These are phyloP conservation scores for Eragrostis curvula DNA, from an alignment of 176 grass and related monocot species.

Conservation along the genomic window DNA sequence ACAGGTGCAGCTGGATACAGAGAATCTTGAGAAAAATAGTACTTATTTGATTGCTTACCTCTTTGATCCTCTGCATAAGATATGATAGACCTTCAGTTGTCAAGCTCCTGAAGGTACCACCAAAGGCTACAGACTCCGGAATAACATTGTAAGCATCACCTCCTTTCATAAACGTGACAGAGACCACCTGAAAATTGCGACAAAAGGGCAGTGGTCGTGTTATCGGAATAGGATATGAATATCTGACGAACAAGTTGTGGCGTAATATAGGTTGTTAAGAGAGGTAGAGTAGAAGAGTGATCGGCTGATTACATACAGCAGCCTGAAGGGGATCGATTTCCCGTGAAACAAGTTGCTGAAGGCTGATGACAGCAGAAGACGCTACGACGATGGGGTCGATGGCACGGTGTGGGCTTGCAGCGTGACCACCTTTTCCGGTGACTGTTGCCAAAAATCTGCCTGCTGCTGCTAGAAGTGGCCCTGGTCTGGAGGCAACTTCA, in stretches of 20 bases:
- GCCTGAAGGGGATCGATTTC: constrained; percentile 67
- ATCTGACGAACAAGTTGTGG: neutral
- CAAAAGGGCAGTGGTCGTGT: neutral
- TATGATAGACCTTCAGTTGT: constrained; percentile 61
- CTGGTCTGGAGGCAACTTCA: constrained; percentile 42
- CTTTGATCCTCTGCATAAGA: constrained; percentile 61
- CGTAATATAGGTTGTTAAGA: neutral
- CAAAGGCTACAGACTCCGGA: constrained; percentile 59
- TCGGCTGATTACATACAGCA: constrained; percentile 40
- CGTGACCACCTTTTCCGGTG: constrained; percentile 43
- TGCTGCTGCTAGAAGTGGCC: constrained; percentile 44
- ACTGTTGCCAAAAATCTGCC: constrained; percentile 43
- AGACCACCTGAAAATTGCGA: constrained; percentile 55
- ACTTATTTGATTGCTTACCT: constrained; percentile 47
- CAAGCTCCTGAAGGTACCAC: constrained; percentile 70
- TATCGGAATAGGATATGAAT: neutral
- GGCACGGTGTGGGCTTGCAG: constrained; percentile 48
- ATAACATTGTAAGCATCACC: constrained; percentile 77
- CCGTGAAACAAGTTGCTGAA: constrained; percentile 63
- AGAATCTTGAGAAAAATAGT: neutral
- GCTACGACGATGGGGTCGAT: constrained; percentile 62
- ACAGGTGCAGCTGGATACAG: neutral
- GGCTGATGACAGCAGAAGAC: constrained; percentile 53
- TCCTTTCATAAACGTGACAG: constrained; percentile 59
- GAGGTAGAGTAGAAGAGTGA: neutral